A percentile compares a stretch with the other conserved stretches of the same genome.
Evolutionary conservation across 2,329 filamentous ascomycete genomes (phyloP).

Genomic region (Alternaria alternata): DNA sequence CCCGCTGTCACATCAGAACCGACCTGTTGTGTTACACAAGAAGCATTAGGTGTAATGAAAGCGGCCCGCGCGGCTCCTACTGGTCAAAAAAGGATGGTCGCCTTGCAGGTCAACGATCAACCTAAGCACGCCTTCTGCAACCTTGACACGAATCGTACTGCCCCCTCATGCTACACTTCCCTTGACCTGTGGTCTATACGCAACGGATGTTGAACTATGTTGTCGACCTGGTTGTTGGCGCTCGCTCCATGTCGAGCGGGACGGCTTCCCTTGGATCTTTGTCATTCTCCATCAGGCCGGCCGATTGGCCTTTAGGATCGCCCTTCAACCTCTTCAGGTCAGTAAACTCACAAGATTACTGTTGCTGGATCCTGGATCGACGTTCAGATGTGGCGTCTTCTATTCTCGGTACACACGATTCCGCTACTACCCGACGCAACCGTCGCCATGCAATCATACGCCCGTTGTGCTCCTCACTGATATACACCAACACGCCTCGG

Average conservation of each 20-base stretch:
- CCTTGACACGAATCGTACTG: conserved; percentile 40
- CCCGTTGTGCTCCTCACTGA: conserved; percentile 28
- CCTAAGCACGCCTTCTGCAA: conserved; percentile 42
- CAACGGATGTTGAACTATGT: conserved; percentile 35
- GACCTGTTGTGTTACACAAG: conserved; percentile 42
- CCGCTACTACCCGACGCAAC: conserved; percentile 22
- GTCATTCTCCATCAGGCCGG: conserved; percentile 5
- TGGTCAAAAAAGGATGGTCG: conserved; percentile 26
- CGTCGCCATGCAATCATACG: conserved; percentile 29
- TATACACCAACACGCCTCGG: conserved; percentile 41
- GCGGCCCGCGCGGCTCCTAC: conserved; percentile 31
- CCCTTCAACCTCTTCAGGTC: conserved; percentile 1
- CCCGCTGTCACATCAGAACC: conserved; percentile 31
- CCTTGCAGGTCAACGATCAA: conserved; percentile 37
- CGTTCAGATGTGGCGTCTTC: background rate
- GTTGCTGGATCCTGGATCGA: conserved; percentile 10
- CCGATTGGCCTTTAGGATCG: too few species aligned
- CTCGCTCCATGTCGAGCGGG: conserved; percentile 26
- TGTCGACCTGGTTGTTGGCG: conserved; percentile 40
- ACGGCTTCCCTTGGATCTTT: conserved; percentile 6
- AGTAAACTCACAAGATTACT: conserved; percentile 9
- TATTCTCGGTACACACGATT: conserved; percentile 15
- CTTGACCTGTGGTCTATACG: conserved; percentile 31
- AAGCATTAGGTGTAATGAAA: conserved; percentile 40
- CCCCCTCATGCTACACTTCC: conserved; percentile 42